Conservation (phyloP, 2,329 filamentous ascomycete species). For the Colletotrichum lindemuthianum region DNA sequence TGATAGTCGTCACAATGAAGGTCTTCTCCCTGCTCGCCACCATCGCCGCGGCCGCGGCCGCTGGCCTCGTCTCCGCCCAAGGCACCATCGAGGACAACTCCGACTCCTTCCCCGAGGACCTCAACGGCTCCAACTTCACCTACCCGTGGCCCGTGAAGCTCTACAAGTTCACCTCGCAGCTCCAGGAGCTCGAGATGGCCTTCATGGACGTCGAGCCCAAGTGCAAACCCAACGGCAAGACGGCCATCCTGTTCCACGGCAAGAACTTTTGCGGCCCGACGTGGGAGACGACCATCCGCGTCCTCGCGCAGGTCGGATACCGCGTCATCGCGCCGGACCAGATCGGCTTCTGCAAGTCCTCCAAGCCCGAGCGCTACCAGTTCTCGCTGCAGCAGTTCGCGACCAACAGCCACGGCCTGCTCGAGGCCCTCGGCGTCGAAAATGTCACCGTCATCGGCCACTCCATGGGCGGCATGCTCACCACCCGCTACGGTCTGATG, state of each 20-base stretch:
- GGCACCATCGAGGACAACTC: conserved; percentile 46
- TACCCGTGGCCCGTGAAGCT: conserved; percentile 62
- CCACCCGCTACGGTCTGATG: conserved; percentile 61
- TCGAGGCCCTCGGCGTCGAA: conserved; percentile 54
- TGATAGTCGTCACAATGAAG: conserved; percentile 36
- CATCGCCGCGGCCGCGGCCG: conserved; percentile 34
- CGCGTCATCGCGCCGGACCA: conserved; percentile 65
- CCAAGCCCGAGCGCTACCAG: conserved; percentile 61
- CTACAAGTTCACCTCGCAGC: conserved; percentile 59
- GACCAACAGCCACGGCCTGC: conserved; percentile 59
- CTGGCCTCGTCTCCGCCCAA: conserved; percentile 39
- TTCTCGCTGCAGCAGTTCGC: conserved; percentile 63
- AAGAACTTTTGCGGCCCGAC: conserved; percentile 67
- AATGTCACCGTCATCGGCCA: conserved; percentile 62
- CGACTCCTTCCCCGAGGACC: conserved; percentile 51
- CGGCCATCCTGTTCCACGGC: conserved; percentile 61
- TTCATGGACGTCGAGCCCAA: conserved; percentile 62
- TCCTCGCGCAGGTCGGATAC: conserved; percentile 55
- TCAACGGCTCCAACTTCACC: conserved; percentile 62
- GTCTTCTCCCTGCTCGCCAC: conserved; percentile 28
- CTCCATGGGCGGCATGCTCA: conserved; percentile 65
- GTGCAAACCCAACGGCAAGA: conserved; percentile 48
- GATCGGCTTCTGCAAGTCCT: conserved; percentile 67
- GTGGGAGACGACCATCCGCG: conserved; percentile 58
- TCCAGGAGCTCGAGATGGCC: conserved; percentile 61